Evolutionary conservation across 495 filamentous ascomycete genomes (phyloP).

Genomic region (Gamarada debralockiae): DNA sequence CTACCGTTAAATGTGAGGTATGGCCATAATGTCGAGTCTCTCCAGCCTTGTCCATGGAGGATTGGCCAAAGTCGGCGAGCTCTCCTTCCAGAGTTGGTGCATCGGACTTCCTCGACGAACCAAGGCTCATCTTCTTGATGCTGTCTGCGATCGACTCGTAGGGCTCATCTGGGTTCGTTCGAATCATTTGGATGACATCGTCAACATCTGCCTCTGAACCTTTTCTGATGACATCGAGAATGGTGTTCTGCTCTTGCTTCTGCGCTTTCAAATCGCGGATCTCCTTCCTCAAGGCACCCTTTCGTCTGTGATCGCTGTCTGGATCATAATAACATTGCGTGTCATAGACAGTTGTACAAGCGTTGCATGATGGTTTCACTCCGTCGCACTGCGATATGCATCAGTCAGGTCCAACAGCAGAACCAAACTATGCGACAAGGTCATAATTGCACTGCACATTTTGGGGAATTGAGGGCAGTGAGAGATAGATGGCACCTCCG

Average conservation of each 20-base stretch:
- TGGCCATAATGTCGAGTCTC: slow-evolving; percentile 17
- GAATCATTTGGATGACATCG: slow-evolving; percentile 36
- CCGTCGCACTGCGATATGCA: slow-evolving; percentile 38
- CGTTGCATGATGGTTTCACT: slow-evolving; percentile 36
- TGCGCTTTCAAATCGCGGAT: slow-evolving; percentile 27
- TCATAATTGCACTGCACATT: too few relatives aligned
- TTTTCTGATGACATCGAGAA: slow-evolving; percentile 33
- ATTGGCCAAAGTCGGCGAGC: slow-evolving; percentile 18
- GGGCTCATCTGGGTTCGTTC: slow-evolving; percentile 26
- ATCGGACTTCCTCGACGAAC: slow-evolving; percentile 23
- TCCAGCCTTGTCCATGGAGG: slow-evolving; percentile 3
- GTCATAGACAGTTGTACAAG: slow-evolving; percentile 41
- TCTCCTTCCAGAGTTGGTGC: slow-evolving; percentile 27
- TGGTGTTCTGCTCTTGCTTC: slow-evolving; percentile 29
- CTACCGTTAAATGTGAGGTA: slow-evolving; percentile 14
- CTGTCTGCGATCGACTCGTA: slow-evolving; percentile 33
- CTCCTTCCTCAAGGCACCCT: slow-evolving; percentile 35
- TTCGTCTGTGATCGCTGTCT: slow-evolving; percentile 37
- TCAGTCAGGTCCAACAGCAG: neutral
- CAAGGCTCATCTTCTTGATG: slow-evolving; percentile 5
- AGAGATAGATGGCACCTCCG: too few relatives aligned
- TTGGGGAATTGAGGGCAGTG: too few relatives aligned
- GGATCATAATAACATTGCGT: slow-evolving; percentile 41
- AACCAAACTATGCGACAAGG: too few relatives aligned
- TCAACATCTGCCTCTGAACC: slow-evolving; percentile 36